Evolutionary conservation across 352 stramenopile species (phyloP).

Genomic region (Phytopythium aichiense): DNA sequence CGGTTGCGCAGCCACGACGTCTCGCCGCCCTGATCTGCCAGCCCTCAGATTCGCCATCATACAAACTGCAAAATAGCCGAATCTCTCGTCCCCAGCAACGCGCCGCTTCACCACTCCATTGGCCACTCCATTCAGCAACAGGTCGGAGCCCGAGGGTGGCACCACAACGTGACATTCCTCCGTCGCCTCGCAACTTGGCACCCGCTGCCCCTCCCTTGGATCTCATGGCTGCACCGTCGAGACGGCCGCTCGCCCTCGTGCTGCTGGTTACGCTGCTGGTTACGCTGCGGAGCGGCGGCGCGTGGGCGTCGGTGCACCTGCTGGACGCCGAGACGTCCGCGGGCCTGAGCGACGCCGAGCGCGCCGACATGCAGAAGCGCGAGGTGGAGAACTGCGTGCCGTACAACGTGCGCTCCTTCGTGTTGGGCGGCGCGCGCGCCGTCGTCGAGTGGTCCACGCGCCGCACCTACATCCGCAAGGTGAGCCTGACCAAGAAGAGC

Average conservation of each 20-base stretch:
- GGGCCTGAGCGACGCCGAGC: constrained; percentile 41
- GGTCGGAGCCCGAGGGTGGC: not conserved
- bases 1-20: not conserved
- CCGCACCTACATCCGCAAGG: constrained; percentile 67
- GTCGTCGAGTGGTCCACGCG: constrained; percentile 72
- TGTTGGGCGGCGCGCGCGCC: constrained; percentile 35
- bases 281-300: too few species aligned
- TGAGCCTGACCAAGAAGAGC: constrained; percentile 46
- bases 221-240: not conserved
- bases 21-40: not conserved
- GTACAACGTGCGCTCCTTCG: constrained; percentile 71
- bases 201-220: not conserved
- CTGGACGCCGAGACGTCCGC: constrained; percentile 32
- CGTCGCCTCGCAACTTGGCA: not conserved
- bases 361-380: constrained; percentile 66
- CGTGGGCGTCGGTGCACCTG: constrained; percentile 19
- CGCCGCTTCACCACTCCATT: not conserved
- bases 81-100: not conserved
- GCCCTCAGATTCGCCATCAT: not conserved
- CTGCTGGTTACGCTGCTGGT: constrained; percentile 6
- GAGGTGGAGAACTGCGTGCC: constrained; percentile 85
- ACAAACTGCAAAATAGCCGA: not conserved
- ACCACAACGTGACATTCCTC: not conserved
- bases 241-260: not conserved
- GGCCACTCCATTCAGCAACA: not conserved